Evolutionary conservation across 495 filamentous ascomycete genomes (phyloP), one percentile per base, ranked within the genome.

Genomic region (Penicillium canescens): DNA sequence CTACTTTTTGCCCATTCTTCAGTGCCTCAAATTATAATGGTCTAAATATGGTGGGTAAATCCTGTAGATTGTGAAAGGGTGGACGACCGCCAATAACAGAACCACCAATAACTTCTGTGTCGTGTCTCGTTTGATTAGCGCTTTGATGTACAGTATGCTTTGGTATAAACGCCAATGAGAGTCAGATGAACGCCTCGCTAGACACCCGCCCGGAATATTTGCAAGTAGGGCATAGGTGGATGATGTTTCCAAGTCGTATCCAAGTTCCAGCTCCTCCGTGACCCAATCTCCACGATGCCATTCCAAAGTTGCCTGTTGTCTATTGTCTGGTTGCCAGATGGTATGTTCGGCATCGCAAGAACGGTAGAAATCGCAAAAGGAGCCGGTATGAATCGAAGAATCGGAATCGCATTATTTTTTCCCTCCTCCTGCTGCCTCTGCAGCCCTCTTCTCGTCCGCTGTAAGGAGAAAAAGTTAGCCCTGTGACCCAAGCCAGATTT

Each of bases 371-470:
- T 14, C 14, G 44, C 44, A 31, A 10, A 31, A 6, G 39, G n/a
- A 31, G 33, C 20, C 45, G 12, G 34, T 8, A 11, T 37, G 41
- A 31, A 23, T 50, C 24, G 39, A 42, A 39, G 31, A 10, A 24
- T 34, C 28, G 42, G 37, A 28, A 21, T 31, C 20, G 21, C 11
- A n/a, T 62, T 39, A 65, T 52, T 70, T 66, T 54, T 60, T 61
- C 18, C 52, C 55, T 7, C 33, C 62, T 46, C 42, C 58, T 39
- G 54, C 65, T 18, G 61, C 60, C 46, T 63, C 61, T 20, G 55
- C 60, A 13, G 62, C 60, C 50, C 56, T 62, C 50, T 68, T 68
- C 45, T 69, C 68, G 24, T 73, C 64, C 53, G 70, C 70, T 73
- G 46, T 42, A 16, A 28, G 33, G 6, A 23, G 12, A 34, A 38